phyloP scores from a whole-genome alignment of 768 basidiomycete genomes.

The Cubamyces lactineus region DNA sequence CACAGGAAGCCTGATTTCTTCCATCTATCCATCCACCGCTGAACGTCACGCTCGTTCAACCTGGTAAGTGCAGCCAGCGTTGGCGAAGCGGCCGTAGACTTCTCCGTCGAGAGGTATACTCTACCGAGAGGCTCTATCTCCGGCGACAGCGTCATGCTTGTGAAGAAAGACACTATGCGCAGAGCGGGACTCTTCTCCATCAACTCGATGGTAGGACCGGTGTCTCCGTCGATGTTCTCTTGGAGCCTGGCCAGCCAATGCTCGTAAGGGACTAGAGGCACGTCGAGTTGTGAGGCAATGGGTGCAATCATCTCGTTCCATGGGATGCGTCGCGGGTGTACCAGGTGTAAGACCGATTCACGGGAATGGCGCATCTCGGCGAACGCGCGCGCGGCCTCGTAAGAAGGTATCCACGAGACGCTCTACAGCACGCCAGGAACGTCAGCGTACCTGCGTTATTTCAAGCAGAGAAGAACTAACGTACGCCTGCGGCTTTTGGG shows the following conservation, averaged over 20 bases:
- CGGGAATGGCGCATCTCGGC: slow-evolving; percentile 31
- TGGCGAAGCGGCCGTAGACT: not conserved
- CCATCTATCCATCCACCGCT: slow-evolving; percentile 5
- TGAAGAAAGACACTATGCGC: not conserved
- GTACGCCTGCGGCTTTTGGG: slow-evolving; percentile 40
- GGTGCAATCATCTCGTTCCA: slow-evolving; percentile 31
- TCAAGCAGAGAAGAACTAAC: not conserved
- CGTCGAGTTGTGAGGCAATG: slow-evolving; percentile 22
- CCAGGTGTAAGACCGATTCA: slow-evolving; percentile 37
- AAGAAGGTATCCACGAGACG: slow-evolving; percentile 43
- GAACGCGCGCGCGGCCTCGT: slow-evolving; percentile 41
- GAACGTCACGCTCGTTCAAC: not conserved
- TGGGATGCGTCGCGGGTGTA: slow-evolving; percentile 42
- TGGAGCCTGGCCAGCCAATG: slow-evolving; percentile 28
- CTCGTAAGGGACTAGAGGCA: slow-evolving; percentile 30
- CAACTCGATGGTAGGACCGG: not conserved
- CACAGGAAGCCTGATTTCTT: slow-evolving; percentile 1
- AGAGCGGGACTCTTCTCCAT: not conserved
- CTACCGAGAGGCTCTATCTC: not conserved
- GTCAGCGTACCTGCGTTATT: not conserved
- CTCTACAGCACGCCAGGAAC: slow-evolving; percentile 27
- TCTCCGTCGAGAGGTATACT: not conserved
- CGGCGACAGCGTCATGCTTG: not conserved
- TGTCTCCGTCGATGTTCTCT: not conserved
- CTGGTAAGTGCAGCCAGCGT: not conserved